A percentile compares a stretch with the other conserved stretches of the same genome.
Conservation (phyloP, 176 grass and related monocot species). For the Aegilops tauschii region DNA sequence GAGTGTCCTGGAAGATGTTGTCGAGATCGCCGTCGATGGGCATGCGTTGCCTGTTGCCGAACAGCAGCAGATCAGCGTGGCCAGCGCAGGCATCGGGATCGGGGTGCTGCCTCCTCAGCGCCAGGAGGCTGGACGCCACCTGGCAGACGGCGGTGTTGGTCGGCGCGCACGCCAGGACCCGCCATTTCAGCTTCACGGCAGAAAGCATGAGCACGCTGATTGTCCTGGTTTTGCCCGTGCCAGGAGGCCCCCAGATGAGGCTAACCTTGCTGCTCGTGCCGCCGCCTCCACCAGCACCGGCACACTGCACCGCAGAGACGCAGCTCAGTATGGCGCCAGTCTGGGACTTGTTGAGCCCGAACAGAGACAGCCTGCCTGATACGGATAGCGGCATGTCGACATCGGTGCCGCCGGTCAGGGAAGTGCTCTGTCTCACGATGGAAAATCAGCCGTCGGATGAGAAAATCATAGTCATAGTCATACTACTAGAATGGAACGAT, state of each 20-base stretch:
- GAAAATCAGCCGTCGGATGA: background rate
- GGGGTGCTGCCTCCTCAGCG: slow-evolving; percentile 22
- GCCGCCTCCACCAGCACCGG: background rate
- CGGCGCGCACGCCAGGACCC: slow-evolving; percentile 53
- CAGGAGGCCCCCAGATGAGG: slow-evolving; percentile 74
- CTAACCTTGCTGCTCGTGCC: slow-evolving; percentile 16
- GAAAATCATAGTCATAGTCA: background rate
- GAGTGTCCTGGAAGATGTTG: slow-evolving; percentile 64
- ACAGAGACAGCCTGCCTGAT: background rate
- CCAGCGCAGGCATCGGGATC: background rate
- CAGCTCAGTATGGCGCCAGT: slow-evolving; percentile 33
- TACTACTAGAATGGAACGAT: no score
- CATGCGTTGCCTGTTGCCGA: slow-evolving; percentile 51
- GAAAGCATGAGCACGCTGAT: slow-evolving; percentile 36
- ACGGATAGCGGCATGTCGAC: background rate
- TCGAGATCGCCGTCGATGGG: slow-evolving; percentile 8
- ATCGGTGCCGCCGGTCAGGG: background rate
- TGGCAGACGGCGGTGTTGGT: slow-evolving; percentile 67
- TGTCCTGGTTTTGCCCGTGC: slow-evolving; percentile 76
- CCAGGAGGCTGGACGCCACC: slow-evolving; percentile 45
- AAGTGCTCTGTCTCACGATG: background rate
- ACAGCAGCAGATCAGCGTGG: slow-evolving; percentile 41
- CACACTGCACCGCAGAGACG: slow-evolving; percentile 25
- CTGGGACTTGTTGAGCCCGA: slow-evolving; percentile 55
- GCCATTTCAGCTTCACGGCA: slow-evolving; percentile 13